Base-by-base conservation (phyloP, 768 basidiomycete species). In the Rhizopogon roseolus region DNA sequence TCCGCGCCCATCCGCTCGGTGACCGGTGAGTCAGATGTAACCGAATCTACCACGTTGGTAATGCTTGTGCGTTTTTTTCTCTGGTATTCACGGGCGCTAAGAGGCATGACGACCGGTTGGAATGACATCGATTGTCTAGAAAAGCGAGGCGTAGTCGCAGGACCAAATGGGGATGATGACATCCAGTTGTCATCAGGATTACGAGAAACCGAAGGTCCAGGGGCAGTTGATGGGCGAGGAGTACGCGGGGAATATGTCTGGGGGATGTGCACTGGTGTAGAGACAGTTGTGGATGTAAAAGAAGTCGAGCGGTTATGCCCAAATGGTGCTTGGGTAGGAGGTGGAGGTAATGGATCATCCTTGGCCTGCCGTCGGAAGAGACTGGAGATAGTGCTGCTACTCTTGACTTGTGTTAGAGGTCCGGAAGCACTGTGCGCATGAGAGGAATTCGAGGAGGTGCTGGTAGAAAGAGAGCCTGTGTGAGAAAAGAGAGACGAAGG, bases 21-120 rank as follows among this genome's bases (percentile, higher is more conserved):
- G 9, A 17, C 54, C 25, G 32, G 52, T 10, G 25, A 22, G 17
- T 16, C 8, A 14, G 22, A 28, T 28, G 17, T 41, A 1, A 19
- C 10, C 17, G 34, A 6, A 19, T 41, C 37, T 16, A 17, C 16
- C 22, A 43, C 0, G 50, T 32, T 38, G 25, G 59, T 40, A 14
- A 6, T 46, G 43, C 50, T 51, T 2, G 25, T 57, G 11, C 60
- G 38, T 6, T 61, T 66, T 51, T 43, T 58, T 22, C 61, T 68
- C 37, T 60, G 61, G 32, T 61, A 68, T n/a, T 68, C 63, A 11
- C 37, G 62, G 0, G 62, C 68, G 5, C 61, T 70, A 40, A 68
- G 57, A 0, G 67, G 67, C 67, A 68, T 68, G 36, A 68, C 63
- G 28, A 68, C 61, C 2, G 60, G 51, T 6, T 69, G 57, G 4